Base-by-base conservation (phyloP, 768 basidiomycete species). In the Mycena kentingensis region DNA sequence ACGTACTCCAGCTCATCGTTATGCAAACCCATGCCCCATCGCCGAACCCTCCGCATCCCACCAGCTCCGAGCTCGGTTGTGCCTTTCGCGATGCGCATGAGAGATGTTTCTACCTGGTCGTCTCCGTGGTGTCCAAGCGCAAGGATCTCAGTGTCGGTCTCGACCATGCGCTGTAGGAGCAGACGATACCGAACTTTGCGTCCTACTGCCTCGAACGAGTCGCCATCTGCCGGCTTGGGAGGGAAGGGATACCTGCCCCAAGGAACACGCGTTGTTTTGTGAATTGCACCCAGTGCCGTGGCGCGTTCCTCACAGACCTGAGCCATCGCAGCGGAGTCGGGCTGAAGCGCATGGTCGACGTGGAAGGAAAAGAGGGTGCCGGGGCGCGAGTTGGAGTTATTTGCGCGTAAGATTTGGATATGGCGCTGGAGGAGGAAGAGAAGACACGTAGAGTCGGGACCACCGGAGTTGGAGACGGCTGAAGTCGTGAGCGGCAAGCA, bases 391-490 rank as follows among this genome's bases (percentile, higher is more conserved):
- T 26, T 10, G 13, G 34, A 34, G 27, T 19, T 12, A 51, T 54
- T 50, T 10, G 24, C 48, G 29, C 36, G 42, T 11, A 55, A 36
- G 13, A 66, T 65, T 25, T 66, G 60, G 32, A 84, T 58, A 24
- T 78, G 66, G 22, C 73, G 72, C 32, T 81, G 63, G 31, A 92
- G 70, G 13, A 93, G 78, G 61, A 83, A 90, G 15, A 92, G 73
- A 5, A 93, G 74, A 65, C 87, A 89, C 0, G 85, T 83, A 3
- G 91, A 93, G 66, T 93, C 91, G 10, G 90, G 81, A 2, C 91
- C 91, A 6, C 87, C 91, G 11, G 91, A 93, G 65, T 84, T 85
- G 19, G 86, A 90, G 37, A 92, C 78, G 29, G 80, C 91, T 90
- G 51, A 34, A 29, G 24, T 25, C 22, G n/a, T 22, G 18, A 39